Conservation (phyloP, 2,329 filamentous ascomycete species). For the Epichloe uncinata region DNA sequence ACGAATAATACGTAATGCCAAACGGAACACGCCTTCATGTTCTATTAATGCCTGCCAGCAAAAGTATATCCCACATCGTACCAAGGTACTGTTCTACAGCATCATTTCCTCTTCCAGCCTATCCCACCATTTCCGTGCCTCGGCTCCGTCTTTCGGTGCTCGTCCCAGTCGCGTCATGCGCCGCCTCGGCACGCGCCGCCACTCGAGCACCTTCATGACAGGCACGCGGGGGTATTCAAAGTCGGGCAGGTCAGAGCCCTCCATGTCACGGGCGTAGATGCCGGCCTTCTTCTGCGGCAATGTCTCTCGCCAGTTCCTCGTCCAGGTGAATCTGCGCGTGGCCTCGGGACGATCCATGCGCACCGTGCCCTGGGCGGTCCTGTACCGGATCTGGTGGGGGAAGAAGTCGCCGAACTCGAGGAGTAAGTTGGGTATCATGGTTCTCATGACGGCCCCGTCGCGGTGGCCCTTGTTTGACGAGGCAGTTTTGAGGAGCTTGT, state of each 20-base stretch:
- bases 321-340: conserved; percentile 12
- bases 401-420: conserved; percentile 23
- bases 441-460: conserved; percentile 9
- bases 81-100: conserved; percentile 9
- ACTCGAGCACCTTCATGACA: conserved; percentile 13
- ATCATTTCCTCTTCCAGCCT: conserved; percentile 18
- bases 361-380: conserved; percentile 19
- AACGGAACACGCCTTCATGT: too few relatives aligned
- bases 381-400: conserved; percentile 16
- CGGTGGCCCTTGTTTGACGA: conserved; percentile 13
- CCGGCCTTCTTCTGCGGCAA: conserved; percentile 14
- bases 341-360: conserved; percentile 13
- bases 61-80: not conserved
- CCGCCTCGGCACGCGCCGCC: conserved; percentile 12
- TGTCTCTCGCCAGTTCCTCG: conserved; percentile 11
- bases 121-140: conserved; percentile 16
- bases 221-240: conserved; percentile 14
- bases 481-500: conserved; percentile 14
- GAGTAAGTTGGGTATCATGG: conserved; percentile 19
- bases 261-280: conserved; percentile 4
- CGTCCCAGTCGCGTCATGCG: conserved; percentile 9
- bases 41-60: not conserved
- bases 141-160: conserved; percentile 11
- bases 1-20: too few relatives aligned
- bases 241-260: conserved; percentile 8